Percentiles rank a stretch among this genome's conserved stretches.
Conservation (phyloP, 2,329 filamentous ascomycete genomes). For the Tolypocladium cylindrosporum region DNA sequence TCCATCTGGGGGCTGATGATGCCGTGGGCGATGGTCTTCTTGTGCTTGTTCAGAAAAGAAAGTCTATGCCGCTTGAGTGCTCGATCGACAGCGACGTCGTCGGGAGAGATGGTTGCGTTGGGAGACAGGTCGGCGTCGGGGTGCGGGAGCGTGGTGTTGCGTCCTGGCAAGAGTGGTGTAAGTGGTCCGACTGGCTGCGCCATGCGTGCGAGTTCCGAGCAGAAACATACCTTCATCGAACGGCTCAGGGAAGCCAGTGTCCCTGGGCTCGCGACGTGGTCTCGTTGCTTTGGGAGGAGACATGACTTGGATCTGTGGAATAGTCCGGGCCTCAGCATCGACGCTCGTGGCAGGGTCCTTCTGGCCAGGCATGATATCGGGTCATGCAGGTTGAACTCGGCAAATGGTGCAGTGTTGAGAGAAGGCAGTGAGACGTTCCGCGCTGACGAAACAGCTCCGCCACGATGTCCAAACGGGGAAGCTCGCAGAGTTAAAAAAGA, state of each 20-base stretch:
- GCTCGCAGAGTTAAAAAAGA: neutral
- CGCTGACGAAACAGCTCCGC: neutral
- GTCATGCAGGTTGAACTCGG: neutral
- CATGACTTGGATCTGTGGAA: constrained; percentile 17
- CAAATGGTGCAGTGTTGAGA: neutral
- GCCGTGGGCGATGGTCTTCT: constrained; percentile 36
- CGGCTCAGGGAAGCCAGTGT: constrained; percentile 43
- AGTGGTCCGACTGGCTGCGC: neutral
- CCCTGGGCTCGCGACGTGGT: constrained; percentile 17
- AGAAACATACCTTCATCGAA: constrained; percentile 33
- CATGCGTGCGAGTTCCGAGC: neutral
- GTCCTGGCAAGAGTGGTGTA: constrained; percentile 19
- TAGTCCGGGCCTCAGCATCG: neutral
- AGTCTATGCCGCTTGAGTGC: constrained; percentile 32
- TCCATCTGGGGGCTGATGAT: constrained; percentile 27
- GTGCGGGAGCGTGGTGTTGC: constrained; percentile 52
- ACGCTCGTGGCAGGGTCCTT: neutral
- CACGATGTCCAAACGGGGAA: neutral
- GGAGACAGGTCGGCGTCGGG: constrained; percentile 50
- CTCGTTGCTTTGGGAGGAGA: constrained; percentile 11
- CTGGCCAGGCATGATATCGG: constrained; percentile 2
- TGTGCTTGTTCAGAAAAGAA: constrained; percentile 36
- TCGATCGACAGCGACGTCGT: constrained; percentile 37
- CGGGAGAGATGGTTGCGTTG: constrained; percentile 45
- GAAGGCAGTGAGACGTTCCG: neutral